Evolutionary conservation across 495 filamentous ascomycete genomes (phyloP), one percentile per base, ranked within the genome.

Genomic region (Neurospora sp.): DNA sequence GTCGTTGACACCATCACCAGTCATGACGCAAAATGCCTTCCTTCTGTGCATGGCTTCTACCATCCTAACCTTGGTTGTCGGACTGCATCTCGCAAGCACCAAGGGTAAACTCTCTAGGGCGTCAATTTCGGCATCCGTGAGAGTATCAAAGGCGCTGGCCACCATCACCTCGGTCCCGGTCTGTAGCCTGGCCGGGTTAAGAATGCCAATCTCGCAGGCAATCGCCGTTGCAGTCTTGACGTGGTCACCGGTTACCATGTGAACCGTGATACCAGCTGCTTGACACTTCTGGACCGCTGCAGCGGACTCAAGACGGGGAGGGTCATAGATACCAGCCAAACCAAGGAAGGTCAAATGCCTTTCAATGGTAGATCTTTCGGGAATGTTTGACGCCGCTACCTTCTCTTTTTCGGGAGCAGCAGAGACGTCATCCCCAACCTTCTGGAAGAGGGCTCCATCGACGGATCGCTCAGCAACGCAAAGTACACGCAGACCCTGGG

Each of bases 171-270:
- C 82, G 1, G 85, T 80, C 16, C 80, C 81, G 2, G 86, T 84
- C 14, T 87, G 79, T 31, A 31, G 2, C 27, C 27, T 62, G 31
- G 84, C 84, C 4, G 81, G 76, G 10, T 87, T 85, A 69, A 93
- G 83, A 73, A 93, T 93, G 54, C 92, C 92, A 40, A 93, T 90
- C 81, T 93, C 88, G 75, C 87, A 85, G 9, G 92, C 92, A 76
- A 94, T 94, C 14, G 91, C 88, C 54, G 87, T 88, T 31, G 92
- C 92, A 8, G 92, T 94, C 48, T 87, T 89, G 14, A 89, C 88
- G 74, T 94, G 91, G 76, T 94, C 92, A 35, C 90, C 92, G n/a
- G 92, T 94, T 18, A 94, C 84, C 92, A 94, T 94, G 79, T 93
- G 91, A 7, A 93, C 91, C 66, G 85, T 86, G 72, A 94, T 91